Conservation (phyloP, 2,329 filamentous ascomycete genomes). For the Coniochaeta pulveracea region DNA sequence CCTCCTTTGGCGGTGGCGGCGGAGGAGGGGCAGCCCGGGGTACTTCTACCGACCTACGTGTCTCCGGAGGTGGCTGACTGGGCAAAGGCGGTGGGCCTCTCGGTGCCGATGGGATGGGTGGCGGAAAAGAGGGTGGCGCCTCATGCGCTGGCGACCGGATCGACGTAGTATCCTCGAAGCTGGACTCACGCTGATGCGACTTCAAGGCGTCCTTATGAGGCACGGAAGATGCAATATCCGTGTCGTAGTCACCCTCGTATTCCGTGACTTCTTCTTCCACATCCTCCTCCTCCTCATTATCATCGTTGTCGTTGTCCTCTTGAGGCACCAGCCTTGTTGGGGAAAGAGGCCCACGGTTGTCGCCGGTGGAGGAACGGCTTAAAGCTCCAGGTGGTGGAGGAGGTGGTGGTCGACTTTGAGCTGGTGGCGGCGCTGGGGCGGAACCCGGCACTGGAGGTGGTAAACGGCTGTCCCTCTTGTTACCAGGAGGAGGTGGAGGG, state of each 20-base stretch:
- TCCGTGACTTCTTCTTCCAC: slow-evolving; percentile 77
- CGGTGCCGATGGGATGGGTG: slow-evolving; percentile 48
- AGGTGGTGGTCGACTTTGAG: slow-evolving; percentile 51
- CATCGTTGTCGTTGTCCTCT: too few species aligned
- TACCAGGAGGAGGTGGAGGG: slow-evolving; percentile 24
- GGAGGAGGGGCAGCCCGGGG: slow-evolving; percentile 62
- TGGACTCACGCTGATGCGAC: slow-evolving; percentile 66
- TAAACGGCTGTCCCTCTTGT: slow-evolving; percentile 43
- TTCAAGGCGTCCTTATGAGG: slow-evolving; percentile 90
- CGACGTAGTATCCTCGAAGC: slow-evolving; percentile 57
- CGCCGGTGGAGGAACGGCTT: slow-evolving; percentile 48
- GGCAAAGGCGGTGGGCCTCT: slow-evolving; percentile 54
- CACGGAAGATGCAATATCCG: slow-evolving; percentile 89
- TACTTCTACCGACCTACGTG: slow-evolving; percentile 56
- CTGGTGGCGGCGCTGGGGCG: slow-evolving; percentile 31
- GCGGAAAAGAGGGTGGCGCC: slow-evolving; percentile 33
- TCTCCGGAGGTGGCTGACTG: slow-evolving; percentile 39
- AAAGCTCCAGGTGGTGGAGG: slow-evolving; percentile 49
- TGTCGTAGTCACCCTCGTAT: slow-evolving; percentile 97
- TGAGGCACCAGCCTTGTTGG: slow-evolving; percentile 28
- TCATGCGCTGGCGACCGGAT: slow-evolving; percentile 43
- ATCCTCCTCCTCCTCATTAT: slow-evolving; percentile 55
- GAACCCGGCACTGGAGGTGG: slow-evolving; percentile 51
- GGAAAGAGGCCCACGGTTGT: slow-evolving; percentile 30
- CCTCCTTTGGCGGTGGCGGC: slow-evolving; percentile 39